These are phyloP conservation scores for Prunus mongolica DNA, from an alignment of 306 rosid species.

Conservation along the genomic window DNA sequence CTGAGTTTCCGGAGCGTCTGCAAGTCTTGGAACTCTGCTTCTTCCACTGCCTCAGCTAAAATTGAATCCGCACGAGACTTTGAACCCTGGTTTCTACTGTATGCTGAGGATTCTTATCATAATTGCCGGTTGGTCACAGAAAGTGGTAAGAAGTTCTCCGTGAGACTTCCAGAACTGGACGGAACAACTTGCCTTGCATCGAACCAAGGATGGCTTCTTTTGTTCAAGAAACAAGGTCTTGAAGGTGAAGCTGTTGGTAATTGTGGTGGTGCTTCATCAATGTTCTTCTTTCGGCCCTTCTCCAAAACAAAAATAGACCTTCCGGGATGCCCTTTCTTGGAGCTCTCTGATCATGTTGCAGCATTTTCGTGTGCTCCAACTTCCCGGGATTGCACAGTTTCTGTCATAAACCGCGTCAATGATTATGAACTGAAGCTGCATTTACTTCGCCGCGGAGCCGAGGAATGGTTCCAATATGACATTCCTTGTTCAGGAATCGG, in stretches of 20 bases:
- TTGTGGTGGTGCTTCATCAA: neutral
- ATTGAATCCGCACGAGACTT: neutral
- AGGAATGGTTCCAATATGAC: neutral
- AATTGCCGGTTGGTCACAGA: neutral
- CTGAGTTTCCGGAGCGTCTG: conserved; percentile 27
- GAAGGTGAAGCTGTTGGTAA: no score
- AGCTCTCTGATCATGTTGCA: conserved; percentile 14
- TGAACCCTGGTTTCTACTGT: conserved; percentile 18
- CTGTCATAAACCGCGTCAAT: neutral
- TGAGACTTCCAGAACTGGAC: no score
- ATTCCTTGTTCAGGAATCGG: no score
- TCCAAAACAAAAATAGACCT: conserved; percentile 20
- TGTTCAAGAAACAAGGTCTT: neutral
- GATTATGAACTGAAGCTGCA: neutral
- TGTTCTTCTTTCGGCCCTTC: conserved; percentile 33
- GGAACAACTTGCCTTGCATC: conserved; percentile 32
- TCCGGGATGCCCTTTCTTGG: conserved; percentile 8
- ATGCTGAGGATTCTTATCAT: neutral
- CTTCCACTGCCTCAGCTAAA: neutral
- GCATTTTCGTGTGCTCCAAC: conserved; percentile 28
- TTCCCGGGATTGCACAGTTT: conserved; percentile 17
- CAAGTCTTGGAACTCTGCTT: conserved; percentile 28
- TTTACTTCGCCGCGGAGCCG: neutral
- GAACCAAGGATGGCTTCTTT: conserved; percentile 29
- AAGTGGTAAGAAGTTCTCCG: neutral